Evolutionary conservation across 768 basidiomycete genomes (phyloP).

Genomic region (Rhizopogon salebrosus): DNA sequence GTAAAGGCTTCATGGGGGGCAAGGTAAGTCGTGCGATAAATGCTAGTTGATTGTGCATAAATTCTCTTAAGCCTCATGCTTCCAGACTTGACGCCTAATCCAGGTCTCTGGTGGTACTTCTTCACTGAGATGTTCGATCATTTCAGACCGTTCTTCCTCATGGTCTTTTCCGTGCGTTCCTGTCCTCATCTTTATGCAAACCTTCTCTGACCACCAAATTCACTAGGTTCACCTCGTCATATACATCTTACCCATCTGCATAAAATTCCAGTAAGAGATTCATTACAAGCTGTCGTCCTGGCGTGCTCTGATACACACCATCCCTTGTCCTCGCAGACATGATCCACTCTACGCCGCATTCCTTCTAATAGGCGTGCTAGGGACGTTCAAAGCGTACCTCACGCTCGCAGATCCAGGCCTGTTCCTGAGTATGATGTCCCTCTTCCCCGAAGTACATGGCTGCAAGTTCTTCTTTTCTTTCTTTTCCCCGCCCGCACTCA

Average conservation of each 20-base stretch:
- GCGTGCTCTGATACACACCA: neutral
- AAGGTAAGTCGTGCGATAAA: constrained; percentile 41
- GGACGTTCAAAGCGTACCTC: constrained; percentile 88
- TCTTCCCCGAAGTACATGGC: constrained; percentile 82
- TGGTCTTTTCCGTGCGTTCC: constrained; percentile 79
- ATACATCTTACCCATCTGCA: constrained; percentile 78
- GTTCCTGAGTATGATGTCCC: constrained; percentile 71
- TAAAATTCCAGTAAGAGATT: constrained; percentile 73
- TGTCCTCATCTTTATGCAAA: neutral
- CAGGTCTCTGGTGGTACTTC: constrained; percentile 98
- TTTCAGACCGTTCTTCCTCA: constrained; percentile 91
- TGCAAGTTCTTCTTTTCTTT: constrained; percentile 45
- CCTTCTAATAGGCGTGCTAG: constrained; percentile 70
- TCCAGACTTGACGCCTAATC: constrained; percentile 89
- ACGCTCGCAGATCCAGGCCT: constrained; percentile 86
- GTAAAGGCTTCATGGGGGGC: constrained; percentile 79
- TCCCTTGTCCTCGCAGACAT: constrained; percentile 46
- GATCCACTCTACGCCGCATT: constrained; percentile 81
- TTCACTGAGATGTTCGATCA: constrained; percentile 99
- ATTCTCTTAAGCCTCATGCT: constrained; percentile 56
- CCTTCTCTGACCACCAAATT: neutral
- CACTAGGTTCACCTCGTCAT: constrained; percentile 75
- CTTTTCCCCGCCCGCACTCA: neutral
- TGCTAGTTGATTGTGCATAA: neutral
- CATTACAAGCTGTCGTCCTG: neutral